phyloP scores from a whole-genome alignment of 257 asterid genomes.

The Salvia hispanica region DNA sequence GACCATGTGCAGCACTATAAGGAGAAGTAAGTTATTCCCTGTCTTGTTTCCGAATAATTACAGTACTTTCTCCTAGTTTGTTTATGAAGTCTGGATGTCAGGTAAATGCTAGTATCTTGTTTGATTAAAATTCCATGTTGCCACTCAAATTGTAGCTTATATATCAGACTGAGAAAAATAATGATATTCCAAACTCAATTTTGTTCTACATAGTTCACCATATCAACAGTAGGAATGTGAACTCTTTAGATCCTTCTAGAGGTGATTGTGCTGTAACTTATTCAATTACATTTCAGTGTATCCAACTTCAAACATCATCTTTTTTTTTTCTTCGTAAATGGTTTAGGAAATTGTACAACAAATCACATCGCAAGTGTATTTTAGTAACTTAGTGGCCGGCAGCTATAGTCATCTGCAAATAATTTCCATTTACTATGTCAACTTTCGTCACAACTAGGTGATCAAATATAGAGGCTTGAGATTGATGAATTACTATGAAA shows the following conservation, averaged over 20 bases:
- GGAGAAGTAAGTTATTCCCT: conserved; percentile 54
- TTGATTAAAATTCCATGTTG: conserved; percentile 20
- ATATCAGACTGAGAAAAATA: conserved; percentile 5
- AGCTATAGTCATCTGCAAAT: conserved; percentile 11
- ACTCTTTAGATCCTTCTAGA: conserved; percentile 13
- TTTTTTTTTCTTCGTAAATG: not conserved
- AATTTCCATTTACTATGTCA: conserved; percentile 24
- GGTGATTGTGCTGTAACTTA: conserved; percentile 11
- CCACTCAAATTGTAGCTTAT: conserved; percentile 12
- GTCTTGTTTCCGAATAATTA: conserved; percentile 21
- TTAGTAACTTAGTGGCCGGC: not conserved
- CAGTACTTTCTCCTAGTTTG: conserved; percentile 22
- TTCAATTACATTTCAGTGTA: conserved; percentile 12
- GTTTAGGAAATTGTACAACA: conserved; percentile 5
- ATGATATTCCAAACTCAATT: conserved; percentile 22
- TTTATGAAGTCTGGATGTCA: conserved; percentile 10
- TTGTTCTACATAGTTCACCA: conserved; percentile 19
- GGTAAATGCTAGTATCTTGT: conserved; percentile 20
- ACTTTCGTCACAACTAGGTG: conserved; percentile 8
- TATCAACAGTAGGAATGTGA: conserved; percentile 7
- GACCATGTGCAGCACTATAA: conserved; percentile 67
- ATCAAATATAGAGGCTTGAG: conserved; percentile 12
- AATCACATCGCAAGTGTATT: conserved; percentile 8
- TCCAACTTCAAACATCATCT: not conserved
- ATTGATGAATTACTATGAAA: conserved; percentile 19